Base-by-base conservation (phyloP, 371 early-diverging fungal genomes). In the Rhizopus stolonifer region DNA sequence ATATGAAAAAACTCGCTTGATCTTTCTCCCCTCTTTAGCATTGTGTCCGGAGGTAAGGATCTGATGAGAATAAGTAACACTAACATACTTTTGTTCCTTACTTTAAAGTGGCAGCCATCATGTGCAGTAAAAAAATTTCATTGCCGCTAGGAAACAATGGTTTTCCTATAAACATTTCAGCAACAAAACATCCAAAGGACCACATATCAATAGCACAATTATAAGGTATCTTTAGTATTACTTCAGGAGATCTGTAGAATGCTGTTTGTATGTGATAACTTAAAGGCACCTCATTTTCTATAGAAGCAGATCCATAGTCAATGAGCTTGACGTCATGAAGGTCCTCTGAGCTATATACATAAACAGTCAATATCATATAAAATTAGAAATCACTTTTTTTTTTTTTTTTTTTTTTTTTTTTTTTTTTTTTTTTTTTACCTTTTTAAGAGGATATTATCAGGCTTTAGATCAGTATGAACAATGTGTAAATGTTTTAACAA, bases 141-240 rank as follows among this genome's bases (percentile, higher is more conserved):
- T 91, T 89, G 6, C 84, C 82, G 8, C 97, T 96, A 0, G 97
- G 96, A 65, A 96, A 95, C 51, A 98, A 64, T 0, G 96, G 96
- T 3, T 89, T 68, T 0, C 96, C 96, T 0, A 94, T 64, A 62
- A 88, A 93, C 13, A 99, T 74, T 68, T 99, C 99, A 4, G 94
- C 98, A n/a, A 96, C 92, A 52, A 99, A 92, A 69, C 99, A 99
- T 0, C 99, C 99, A 9, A 98, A 77, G 0, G 98, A 95, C 99
- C 99, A 99, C 86, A 99, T 95, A 69, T 99, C 99, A 39, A 97
- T 94, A 11, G 92, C 78, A 38, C 93, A 88, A 8, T 92, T 84
- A 75, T 96, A 91, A 43, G 91, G 89, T 19, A 94, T 65, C 1
- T 94, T 95, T 14, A 99, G 74, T 8, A 99, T 79, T 1, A 99